These are phyloP conservation scores for Backusella macrospora DNA, from an alignment of 192 early-diverging fungal species.

Conservation along the genomic window DNA sequence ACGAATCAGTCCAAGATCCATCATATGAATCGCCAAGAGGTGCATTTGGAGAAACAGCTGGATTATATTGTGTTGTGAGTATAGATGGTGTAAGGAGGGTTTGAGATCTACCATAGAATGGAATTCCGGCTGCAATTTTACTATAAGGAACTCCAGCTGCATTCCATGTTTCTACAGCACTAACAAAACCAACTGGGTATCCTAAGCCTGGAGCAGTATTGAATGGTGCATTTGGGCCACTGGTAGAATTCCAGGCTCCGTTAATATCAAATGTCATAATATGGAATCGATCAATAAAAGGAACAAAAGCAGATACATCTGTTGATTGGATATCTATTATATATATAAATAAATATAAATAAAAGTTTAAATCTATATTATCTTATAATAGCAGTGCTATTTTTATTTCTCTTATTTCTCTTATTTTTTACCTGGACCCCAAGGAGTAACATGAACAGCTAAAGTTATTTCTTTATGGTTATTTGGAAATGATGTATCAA, in stretches of 20 bases:
- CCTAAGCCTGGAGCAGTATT: constrained; percentile 24
- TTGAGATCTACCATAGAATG: constrained; percentile 61
- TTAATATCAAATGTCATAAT: constrained; percentile 71
- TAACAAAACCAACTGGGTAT: constrained; percentile 46
- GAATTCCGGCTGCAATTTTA: constrained; percentile 64
- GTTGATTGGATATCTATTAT: constrained; percentile 29
- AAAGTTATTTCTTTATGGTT: constrained; percentile 59
- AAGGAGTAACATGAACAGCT: constrained; percentile 66
- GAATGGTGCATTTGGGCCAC: constrained; percentile 54
- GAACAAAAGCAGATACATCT: constrained; percentile 62
- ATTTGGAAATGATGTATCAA: constrained; percentile 45
- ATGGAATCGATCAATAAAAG: constrained; percentile 63
- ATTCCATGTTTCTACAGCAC: constrained; percentile 59
- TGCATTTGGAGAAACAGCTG: constrained; percentile 32
- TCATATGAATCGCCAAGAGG: constrained; percentile 59
- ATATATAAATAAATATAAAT: neutral
- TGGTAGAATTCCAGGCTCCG: constrained; percentile 57
- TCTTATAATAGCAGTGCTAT: too few relatives aligned
- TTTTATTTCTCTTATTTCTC: neutral
- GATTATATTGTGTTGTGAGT: constrained; percentile 14
- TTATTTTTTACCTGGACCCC: constrained; percentile 36
- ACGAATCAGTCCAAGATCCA: constrained; percentile 54
- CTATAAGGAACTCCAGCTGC: constrained; percentile 56
- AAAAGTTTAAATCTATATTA: neutral
- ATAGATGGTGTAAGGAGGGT: constrained; percentile 31